Percentiles rank a stretch among this genome's conserved stretches.
Conservation (phyloP, 371 early-diverging fungal species). For the Syncephalis plumigaleata region DNA sequence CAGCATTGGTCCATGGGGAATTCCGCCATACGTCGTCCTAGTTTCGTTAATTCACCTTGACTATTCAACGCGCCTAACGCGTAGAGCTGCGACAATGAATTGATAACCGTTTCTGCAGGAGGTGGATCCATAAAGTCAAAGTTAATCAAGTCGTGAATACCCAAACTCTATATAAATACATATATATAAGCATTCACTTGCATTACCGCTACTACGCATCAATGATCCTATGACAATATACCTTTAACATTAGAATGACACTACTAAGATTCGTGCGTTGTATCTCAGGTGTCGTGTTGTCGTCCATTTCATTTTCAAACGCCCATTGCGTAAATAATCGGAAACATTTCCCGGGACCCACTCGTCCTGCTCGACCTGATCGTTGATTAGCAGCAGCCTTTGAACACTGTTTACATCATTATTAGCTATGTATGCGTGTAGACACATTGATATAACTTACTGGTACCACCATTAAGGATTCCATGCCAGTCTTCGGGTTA, state of each 20-base stretch:
- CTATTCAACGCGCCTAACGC: constrained; percentile 91
- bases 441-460: constrained; percentile 13
- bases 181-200: constrained; percentile 6
- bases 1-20: constrained; percentile 95
- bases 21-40: constrained; percentile 97
- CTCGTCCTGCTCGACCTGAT: constrained; percentile 95
- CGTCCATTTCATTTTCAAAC: constrained; percentile 85
- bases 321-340: constrained; percentile 94
- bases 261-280: constrained; percentile 83
- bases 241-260: constrained; percentile 76
- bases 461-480: constrained; percentile 82
- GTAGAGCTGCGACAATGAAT: constrained; percentile 86
- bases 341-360: constrained; percentile 95
- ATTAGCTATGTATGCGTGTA: constrained; percentile 1
- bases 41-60: constrained; percentile 82
- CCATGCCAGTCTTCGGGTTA: constrained; percentile 91
- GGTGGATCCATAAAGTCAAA: constrained; percentile 99
- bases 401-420: constrained; percentile 34
- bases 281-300: constrained; percentile 91
- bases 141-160: constrained; percentile 85
- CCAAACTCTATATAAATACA: constrained; percentile 40
- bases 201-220: background rate
- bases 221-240: background rate
- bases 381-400: constrained; percentile 96
- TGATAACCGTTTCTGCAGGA: constrained; percentile 79